Conservation (phyloP, 2,329 filamentous ascomycete species). For the Botrytis aclada region DNA sequence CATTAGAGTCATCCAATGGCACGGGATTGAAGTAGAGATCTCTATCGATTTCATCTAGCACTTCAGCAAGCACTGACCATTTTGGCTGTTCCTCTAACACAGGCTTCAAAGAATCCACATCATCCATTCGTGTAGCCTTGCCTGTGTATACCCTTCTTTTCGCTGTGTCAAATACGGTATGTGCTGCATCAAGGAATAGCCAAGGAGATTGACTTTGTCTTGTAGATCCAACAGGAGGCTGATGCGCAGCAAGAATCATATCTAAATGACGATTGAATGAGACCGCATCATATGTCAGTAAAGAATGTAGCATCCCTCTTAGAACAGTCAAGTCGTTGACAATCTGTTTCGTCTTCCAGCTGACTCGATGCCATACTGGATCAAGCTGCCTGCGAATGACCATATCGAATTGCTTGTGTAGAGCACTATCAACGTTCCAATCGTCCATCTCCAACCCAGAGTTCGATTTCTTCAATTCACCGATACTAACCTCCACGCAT, state of each 20-base stretch:
- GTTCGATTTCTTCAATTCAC: slow-evolving; percentile 89
- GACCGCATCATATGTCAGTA: slow-evolving; percentile 85
- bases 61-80: slow-evolving; percentile 84
- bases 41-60: slow-evolving; percentile 88
- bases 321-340: slow-evolving; percentile 84
- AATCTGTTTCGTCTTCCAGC: slow-evolving; percentile 92
- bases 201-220: slow-evolving; percentile 89
- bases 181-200: slow-evolving; percentile 92
- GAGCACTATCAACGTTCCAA: slow-evolving; percentile 90
- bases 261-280: slow-evolving; percentile 91
- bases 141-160: slow-evolving; percentile 83
- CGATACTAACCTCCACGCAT: slow-evolving; percentile 91
- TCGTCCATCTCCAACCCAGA: slow-evolving; percentile 91
- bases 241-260: slow-evolving; percentile 87
- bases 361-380: slow-evolving; percentile 95
- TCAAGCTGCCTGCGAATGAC: slow-evolving; percentile 87
- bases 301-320: slow-evolving; percentile 73
- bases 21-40: slow-evolving; percentile 81
- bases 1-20: slow-evolving; percentile 77
- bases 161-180: slow-evolving; percentile 89
- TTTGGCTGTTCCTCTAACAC: slow-evolving; percentile 94
- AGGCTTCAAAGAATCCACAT: slow-evolving; percentile 56
- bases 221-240: slow-evolving; percentile 81
- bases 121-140: slow-evolving; percentile 43
- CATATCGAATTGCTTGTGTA: slow-evolving; percentile 89